phyloP scores from a whole-genome alignment of 2,329 filamentous ascomycete species.

The Incumbomyces delicatus region DNA sequence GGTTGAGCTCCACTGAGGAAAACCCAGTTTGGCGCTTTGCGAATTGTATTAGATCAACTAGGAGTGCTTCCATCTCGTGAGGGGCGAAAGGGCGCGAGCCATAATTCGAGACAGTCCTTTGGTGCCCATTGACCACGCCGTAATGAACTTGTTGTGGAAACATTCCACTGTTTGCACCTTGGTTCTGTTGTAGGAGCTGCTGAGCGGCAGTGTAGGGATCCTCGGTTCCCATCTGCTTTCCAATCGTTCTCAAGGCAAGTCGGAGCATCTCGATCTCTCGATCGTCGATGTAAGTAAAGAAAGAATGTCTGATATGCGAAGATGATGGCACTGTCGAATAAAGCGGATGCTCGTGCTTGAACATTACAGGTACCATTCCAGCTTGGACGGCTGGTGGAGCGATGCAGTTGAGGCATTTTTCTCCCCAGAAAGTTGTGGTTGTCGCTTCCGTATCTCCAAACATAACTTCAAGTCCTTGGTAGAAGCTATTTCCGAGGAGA shows the following conservation, averaged over 20 bases:
- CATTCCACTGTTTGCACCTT: constrained; percentile 14
- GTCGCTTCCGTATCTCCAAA: constrained; percentile 64
- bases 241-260: constrained; percentile 34
- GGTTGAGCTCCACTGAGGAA: constrained; percentile 48
- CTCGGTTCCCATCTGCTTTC: constrained; percentile 39
- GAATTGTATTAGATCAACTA: constrained; percentile 66
- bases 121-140: constrained; percentile 35
- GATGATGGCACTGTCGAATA: constrained; percentile 37
- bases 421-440: constrained; percentile 71
- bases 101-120: constrained; percentile 35
- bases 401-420: constrained; percentile 68
- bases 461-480: constrained; percentile 69
- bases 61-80: constrained; percentile 53
- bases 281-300: constrained; percentile 59
- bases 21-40: constrained; percentile 45
- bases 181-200: constrained; percentile 30
- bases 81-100: constrained; percentile 32
- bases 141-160: constrained; percentile 23
- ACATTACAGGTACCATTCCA: constrained; percentile 61
- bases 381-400: constrained; percentile 60
- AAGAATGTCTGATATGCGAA: constrained; percentile 36
- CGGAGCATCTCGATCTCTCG: constrained; percentile 39
- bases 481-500: constrained; percentile 70
- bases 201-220: constrained; percentile 40
- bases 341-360: constrained; percentile 47